phyloP scores from a whole-genome alignment of 257 asterid genomes.

The Gentiana straminea region DNA sequence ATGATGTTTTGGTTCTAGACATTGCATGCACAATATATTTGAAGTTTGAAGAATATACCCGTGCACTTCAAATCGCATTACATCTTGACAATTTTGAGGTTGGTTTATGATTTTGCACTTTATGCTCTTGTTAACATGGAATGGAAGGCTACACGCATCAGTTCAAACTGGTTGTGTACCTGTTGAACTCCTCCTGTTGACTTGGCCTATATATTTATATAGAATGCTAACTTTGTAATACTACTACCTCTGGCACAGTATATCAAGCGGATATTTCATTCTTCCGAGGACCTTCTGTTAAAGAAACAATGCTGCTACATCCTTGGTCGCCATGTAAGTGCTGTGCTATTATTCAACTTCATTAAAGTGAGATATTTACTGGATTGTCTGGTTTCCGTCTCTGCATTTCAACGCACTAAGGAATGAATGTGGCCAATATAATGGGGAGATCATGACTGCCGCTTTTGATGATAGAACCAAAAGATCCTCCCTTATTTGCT shows the following conservation, averaged over 20 bases:
- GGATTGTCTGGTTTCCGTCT: neutral
- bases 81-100: slow-evolving; percentile 23
- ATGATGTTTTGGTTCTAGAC: slow-evolving; percentile 29
- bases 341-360: neutral
- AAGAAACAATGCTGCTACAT: slow-evolving; percentile 78
- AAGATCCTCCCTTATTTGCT: neutral
- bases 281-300: slow-evolving; percentile 44
- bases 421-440: neutral
- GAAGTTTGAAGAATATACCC: neutral
- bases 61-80: neutral
- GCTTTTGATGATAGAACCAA: neutral
- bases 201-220: neutral
- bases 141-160: neutral
- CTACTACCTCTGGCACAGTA: slow-evolving; percentile 46
- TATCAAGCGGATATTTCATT: slow-evolving; percentile 57
- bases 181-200: neutral
- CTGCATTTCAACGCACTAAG: neutral
- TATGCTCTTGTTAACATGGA: no score
- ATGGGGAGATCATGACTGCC: neutral
- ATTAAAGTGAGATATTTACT: neutral
- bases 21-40: neutral
- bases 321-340: slow-evolving; percentile 82
- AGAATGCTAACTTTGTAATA: slow-evolving; percentile 7
- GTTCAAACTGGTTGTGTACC: no score
- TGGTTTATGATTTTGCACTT: slow-evolving; percentile 6